Base-by-base conservation (phyloP, 129 eudicot species). In the Flaveria trinervia region DNA sequence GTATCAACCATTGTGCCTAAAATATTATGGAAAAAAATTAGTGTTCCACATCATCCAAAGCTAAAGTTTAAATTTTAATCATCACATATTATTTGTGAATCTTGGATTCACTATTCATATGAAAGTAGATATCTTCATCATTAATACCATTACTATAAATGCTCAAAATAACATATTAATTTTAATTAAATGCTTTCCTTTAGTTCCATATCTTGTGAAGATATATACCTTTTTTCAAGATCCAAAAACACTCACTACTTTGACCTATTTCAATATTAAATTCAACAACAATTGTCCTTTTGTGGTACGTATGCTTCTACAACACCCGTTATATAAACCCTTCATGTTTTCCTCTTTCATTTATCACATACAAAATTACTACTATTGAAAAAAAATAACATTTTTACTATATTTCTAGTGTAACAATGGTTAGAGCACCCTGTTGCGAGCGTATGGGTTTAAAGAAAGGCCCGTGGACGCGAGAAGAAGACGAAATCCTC, bases 391-490 rank as follows among this genome's bases (percentile, higher is more conserved):
- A 12, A 43, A 7, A 16, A 7, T 2, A 9, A 4, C 11, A 52
- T 10, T 43, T n/a, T 4, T 1, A 30, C 13, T 9, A 64, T 62
- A 26, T 4, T 30, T 45, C 12, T 10, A 16, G 39, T 13, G 57
- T 61, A 12, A 61, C 79, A 70, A 89, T 89, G 96, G 96, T 76
- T 57, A 81, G 97, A 88, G 81, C 95, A 75, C 97, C 97, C 1
- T 91, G 97, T 72, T 91, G 97, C 59, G 95, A 85, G 76, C 83
- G 74, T 57, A 85, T 86, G 92, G 97, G 97, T 39, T 70, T 91
- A 86, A 91, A 91, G 90, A 91, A 75, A 85, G 97, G 97, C 45
- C 97, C 97, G 2, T 91, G 97, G 97, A 85, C 94, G 2, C 79
- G 68, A 3, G 83, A 86, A 55, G 97, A 91, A 83, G 97, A 91